Base-by-base conservation (phyloP, 257 asterid species). In the Eucommia ulmoides region DNA sequence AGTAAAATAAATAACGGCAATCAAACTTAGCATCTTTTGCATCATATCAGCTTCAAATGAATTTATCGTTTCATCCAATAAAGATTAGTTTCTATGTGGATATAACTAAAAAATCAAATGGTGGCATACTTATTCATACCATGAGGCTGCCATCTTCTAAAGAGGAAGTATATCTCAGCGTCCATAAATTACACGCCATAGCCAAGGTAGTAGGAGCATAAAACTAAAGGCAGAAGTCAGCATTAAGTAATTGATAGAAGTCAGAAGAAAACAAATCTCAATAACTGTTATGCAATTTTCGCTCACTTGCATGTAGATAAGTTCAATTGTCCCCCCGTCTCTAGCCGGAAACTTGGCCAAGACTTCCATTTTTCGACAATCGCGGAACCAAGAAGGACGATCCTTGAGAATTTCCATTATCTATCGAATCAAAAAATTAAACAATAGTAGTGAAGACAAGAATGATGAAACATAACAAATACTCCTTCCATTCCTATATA, bases 121-220 rank as follows among this genome's bases (percentile, higher is more conserved):
- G 56, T 6, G 38, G 50, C n/a, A 23, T 19, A 66, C 19, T 29
- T 1, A 0, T 7, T n/a, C 68, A 15, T 72, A 76, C 83, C 70
- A 76, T 67, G 46, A 60, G 51, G 65, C 75, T 47, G 12, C 80
- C 83, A 54, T 76, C 74, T 19, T 60, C 75, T 33, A 69, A 49
- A 22, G 52, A 20, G 14, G 65, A 69, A 66, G 75, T 61, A 60
- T 59, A 71, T 75, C 83, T 69, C 45, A 76, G 22, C 24, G 70
- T 72, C 77, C 80, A 76, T 50, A 76, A 73, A 63, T 76, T 75
- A 55, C 80, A 72, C 57, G 77, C 74, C 58, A 53, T 60, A 10
- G 80, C 77, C 67, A 76, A 22, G 57, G 57, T 72, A 21, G 77
- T 76, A 25, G 77, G 73, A 64, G 77, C 75, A 60, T 76, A 68